Conservation (phyloP, 495 filamentous ascomycete genomes). For the Aspergillus diversus region DNA sequence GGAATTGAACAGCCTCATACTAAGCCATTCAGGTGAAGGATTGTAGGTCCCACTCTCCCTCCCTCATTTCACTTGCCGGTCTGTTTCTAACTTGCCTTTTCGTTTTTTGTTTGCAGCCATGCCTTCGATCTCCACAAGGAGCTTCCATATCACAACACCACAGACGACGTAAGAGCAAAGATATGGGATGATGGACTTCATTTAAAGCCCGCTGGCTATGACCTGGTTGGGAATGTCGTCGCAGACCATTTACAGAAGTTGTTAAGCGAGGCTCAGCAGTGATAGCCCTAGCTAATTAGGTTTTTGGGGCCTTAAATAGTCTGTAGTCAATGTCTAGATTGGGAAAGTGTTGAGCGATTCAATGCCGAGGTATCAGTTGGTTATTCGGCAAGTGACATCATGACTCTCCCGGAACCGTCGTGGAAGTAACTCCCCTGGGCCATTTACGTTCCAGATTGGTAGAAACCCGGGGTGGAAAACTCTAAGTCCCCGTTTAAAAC, state of each 20-base stretch:
- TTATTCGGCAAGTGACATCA: no score
- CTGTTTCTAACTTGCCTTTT: not conserved
- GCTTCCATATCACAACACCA: slow-evolving; percentile 57
- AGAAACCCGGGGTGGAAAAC: no score
- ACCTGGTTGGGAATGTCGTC: slow-evolving; percentile 55
- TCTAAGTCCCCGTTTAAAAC: no score
- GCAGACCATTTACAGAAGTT: slow-evolving; percentile 49
- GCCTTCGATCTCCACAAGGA: slow-evolving; percentile 55
- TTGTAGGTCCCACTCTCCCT: slow-evolving; percentile 45
- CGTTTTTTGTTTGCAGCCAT: no score
- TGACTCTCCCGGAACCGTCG: no score
- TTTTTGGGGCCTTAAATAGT: no score
- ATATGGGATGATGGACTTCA: slow-evolving; percentile 68
- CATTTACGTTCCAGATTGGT: no score
- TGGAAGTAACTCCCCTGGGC: no score
- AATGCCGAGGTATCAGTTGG: no score
- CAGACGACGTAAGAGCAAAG: slow-evolving; percentile 39
- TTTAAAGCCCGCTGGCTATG: slow-evolving; percentile 61
- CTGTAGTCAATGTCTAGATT: no score
- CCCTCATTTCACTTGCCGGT: not conserved
- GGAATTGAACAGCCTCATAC: slow-evolving; percentile 57
- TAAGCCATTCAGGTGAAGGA: slow-evolving; percentile 42
- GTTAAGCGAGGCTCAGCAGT: slow-evolving; percentile 13
- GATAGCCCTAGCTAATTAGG: no score
- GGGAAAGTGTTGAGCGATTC: no score